Conservation (phyloP, 768 basidiomycete species). For the Auricularia cornea region DNA sequence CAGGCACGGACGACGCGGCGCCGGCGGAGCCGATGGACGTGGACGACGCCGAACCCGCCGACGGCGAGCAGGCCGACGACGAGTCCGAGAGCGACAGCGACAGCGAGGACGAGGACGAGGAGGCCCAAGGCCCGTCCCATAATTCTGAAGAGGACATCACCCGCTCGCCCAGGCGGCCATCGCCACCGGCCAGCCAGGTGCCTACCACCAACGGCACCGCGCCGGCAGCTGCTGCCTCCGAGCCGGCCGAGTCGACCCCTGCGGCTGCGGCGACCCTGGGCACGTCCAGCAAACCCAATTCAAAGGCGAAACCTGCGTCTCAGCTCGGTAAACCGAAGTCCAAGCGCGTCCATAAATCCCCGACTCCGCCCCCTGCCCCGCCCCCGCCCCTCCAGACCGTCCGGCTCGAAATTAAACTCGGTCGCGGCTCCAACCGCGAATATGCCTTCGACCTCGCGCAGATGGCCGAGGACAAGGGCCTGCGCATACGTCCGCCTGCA, state of each 20-base stretch:
- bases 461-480: conserved; percentile 50
- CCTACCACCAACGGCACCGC: too few relatives aligned
- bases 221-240: too few relatives aligned
- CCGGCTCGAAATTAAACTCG: conserved; percentile 58
- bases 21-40: neutral
- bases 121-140: neutral
- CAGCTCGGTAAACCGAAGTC: conserved; percentile 29
- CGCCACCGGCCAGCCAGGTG: neutral
- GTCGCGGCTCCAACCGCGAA: conserved; percentile 62
- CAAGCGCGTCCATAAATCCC: conserved; percentile 25
- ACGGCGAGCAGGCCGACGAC: conserved; percentile 2
- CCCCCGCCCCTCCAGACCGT: conserved; percentile 51
- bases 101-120: neutral
- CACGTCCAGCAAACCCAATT: conserved; percentile 39
- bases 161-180: neutral
- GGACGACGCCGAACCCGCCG: neutral
- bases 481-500: conserved; percentile 43
- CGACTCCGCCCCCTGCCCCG: conserved; percentile 44
- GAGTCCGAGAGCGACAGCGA: neutral
- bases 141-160: neutral
- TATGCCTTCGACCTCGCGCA: conserved; percentile 49
- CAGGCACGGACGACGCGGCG: neutral
- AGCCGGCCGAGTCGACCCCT: conserved; percentile 11
- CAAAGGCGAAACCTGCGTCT: conserved; percentile 36
- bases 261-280: conserved; percentile 22